Percentiles rank a stretch among this genome's conserved stretches.
Conservation (phyloP, 305 asterid genomes). For the Withania somnifera region DNA sequence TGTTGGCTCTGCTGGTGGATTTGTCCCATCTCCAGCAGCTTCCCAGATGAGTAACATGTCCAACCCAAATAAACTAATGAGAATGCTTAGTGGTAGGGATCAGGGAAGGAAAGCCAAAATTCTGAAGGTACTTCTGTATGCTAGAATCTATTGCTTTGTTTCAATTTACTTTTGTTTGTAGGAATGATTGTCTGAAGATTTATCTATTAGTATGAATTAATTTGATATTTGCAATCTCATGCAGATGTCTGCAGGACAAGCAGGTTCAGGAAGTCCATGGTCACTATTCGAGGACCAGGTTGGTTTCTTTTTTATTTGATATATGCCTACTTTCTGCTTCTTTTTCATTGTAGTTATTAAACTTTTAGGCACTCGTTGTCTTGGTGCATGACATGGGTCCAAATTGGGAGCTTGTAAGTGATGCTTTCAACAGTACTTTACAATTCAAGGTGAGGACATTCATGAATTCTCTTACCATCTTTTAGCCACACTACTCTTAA, state of each 20-base stretch:
- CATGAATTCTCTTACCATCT: not conserved
- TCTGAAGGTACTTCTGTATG: conserved; percentile 42
- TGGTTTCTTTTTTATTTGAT: conserved; percentile 7
- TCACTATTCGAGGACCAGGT: conserved; percentile 92
- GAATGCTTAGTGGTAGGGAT: conserved; percentile 65
- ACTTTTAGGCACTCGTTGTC: conserved; percentile 72
- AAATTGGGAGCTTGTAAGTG: conserved; percentile 92
- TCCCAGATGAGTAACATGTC: conserved; percentile 76
- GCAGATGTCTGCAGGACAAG: conserved; percentile 56
- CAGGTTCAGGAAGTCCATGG: conserved; percentile 77
- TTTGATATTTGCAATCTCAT: not conserved
- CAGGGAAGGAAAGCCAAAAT: conserved; percentile 59
- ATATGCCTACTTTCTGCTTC: not conserved
- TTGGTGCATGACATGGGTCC: conserved; percentile 93
- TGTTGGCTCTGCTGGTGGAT: conserved; percentile 38
- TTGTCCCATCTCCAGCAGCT: conserved; percentile 70
- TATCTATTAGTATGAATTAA: not conserved
- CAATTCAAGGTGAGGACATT: conserved; percentile 60
- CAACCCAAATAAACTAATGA: conserved; percentile 53
- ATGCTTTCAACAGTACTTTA: conserved; percentile 73
- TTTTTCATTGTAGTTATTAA: not conserved
- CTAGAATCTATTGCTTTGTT: conserved; percentile 1
- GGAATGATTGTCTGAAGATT: not conserved
- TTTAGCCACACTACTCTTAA: not conserved
- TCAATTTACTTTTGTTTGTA: not conserved